These are phyloP conservation scores for Phytophthora pluvialis DNA, from an alignment of 352 stramenopile species.

Conservation along the genomic window DNA sequence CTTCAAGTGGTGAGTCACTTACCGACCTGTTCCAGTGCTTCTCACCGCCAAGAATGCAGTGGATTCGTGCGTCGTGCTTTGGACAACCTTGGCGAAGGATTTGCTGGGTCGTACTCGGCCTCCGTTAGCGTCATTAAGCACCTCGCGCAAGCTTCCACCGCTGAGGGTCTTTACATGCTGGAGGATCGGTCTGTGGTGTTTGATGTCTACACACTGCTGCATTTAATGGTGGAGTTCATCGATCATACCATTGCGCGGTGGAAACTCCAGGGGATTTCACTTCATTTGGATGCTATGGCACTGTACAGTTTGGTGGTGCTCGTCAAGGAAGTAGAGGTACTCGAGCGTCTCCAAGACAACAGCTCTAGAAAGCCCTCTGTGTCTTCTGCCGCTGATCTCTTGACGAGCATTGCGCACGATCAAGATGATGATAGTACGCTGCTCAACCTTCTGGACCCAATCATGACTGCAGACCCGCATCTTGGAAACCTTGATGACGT, in stretches of 20 bases:
- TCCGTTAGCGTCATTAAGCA: conserved; percentile 45
- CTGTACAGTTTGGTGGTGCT: conserved; percentile 49
- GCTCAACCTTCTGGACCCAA: conserved; percentile 53
- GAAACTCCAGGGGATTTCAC: conserved; percentile 26
- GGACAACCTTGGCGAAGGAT: conserved; percentile 38
- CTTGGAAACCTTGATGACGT: conserved; percentile 35
- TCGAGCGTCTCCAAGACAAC: conserved; percentile 31
- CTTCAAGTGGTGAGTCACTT: conserved; percentile 56
- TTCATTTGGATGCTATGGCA: conserved; percentile 51
- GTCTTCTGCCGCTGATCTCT: conserved; percentile 10
- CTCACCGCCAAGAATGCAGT: conserved; percentile 52
- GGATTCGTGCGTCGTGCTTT: conserved; percentile 57
- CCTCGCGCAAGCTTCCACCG: conserved; percentile 33
- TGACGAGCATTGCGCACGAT: conserved; percentile 37
- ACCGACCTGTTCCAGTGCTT: conserved; percentile 34
- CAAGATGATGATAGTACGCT: conserved; percentile 37
- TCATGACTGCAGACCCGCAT: conserved; percentile 47
- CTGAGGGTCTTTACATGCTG: conserved; percentile 29
- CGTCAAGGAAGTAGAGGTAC: conserved; percentile 53
- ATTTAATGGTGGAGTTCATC: conserved; percentile 43
- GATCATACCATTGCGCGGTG: conserved; percentile 25
- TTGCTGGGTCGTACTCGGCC: conserved; percentile 44
- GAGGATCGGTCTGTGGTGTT: conserved; percentile 20
- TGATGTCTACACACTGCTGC: conserved; percentile 39
- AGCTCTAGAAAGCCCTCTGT: not conserved